Conservation (phyloP, 2,329 filamentous ascomycete species). For the Pseudopithomyces maydicus region DNA sequence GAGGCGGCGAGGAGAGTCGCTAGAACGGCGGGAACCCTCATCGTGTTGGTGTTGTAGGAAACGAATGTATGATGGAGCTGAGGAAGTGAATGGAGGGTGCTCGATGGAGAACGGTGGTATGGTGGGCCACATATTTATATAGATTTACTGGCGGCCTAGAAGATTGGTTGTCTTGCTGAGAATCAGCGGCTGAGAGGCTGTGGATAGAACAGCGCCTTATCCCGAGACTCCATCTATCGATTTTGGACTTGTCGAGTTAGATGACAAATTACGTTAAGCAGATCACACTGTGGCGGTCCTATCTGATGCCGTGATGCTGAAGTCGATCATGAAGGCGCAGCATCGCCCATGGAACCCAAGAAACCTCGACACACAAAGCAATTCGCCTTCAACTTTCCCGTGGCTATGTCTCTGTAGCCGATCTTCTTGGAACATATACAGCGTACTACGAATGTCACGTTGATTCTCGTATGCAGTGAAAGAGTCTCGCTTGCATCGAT, state of each 20-base stretch:
- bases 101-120: conserved; percentile 14
- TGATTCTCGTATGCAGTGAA: neutral
- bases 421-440: neutral
- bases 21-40: conserved; percentile 22
- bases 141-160: neutral
- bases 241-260: neutral
- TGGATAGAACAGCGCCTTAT: neutral
- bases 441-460: neutral
- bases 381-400: neutral
- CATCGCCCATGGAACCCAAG: neutral
- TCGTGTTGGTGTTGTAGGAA: conserved; percentile 12
- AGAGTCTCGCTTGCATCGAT: neutral
- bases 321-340: neutral
- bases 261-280: neutral
- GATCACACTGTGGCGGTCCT: neutral
- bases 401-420: neutral
- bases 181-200: neutral
- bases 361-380: neutral
- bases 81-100: conserved; percentile 24
- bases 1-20: conserved; percentile 24
- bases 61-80: conserved; percentile 15
- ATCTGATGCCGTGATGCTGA: neutral
- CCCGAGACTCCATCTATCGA: conserved; percentile 2
- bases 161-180: conserved; percentile 9
- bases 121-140: neutral